Evolutionary conservation across 2,329 filamentous ascomycete species (phyloP).

Genomic region (Rosellinia necatrix): DNA sequence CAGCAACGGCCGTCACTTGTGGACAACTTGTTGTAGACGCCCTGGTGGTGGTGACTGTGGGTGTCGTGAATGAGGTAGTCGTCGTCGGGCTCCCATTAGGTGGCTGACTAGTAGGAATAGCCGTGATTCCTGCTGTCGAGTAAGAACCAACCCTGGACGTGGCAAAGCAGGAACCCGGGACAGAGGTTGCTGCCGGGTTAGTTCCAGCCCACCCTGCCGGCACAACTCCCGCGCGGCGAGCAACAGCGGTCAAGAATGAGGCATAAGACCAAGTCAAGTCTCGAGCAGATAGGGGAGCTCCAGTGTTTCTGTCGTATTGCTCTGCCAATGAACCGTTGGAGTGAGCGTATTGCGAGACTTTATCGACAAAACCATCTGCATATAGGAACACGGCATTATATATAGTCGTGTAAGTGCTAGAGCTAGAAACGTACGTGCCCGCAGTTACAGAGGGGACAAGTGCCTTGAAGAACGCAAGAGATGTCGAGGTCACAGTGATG

Average conservation of each 20-base stretch:
- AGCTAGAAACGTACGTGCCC: conserved; percentile 64
- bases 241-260: conserved; percentile 64
- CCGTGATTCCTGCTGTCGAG: conserved; percentile 50
- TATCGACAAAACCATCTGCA: conserved; percentile 64
- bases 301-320: conserved; percentile 63
- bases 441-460: conserved; percentile 60
- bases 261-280: conserved; percentile 57
- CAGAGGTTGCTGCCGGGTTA: conserved; percentile 48
- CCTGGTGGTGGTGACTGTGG: conserved; percentile 37
- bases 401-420: conserved; percentile 57
- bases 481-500: conserved; percentile 67
- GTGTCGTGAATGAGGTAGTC: conserved; percentile 31
- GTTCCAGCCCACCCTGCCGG: conserved; percentile 59
- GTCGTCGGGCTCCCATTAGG: conserved; percentile 41
- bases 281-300: conserved; percentile 62
- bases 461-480: conserved; percentile 73
- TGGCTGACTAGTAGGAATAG: conserved; percentile 56
- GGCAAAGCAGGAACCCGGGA: conserved; percentile 55
- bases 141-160: conserved; percentile 57
- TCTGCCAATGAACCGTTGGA: conserved; percentile 68
- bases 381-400: conserved; percentile 61
- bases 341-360: conserved; percentile 66
- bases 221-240: conserved; percentile 58
- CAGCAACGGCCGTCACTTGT: conserved; percentile 52
- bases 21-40: conserved; percentile 41